Evolutionary conservation across 805 yeast species (phyloP).

Genomic region (Barnettozyma vustinii): DNA sequence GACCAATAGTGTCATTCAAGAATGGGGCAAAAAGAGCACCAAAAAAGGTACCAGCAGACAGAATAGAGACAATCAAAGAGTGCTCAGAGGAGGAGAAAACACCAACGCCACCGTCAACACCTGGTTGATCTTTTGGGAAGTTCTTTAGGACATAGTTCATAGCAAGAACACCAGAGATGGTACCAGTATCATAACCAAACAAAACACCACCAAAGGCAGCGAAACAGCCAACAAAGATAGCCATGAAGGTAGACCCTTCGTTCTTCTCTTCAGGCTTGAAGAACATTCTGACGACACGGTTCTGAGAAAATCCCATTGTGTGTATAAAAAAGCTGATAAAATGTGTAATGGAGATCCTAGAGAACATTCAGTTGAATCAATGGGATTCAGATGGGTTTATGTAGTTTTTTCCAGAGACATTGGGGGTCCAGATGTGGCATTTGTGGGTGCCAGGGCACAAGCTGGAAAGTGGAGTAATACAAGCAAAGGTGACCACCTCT

Average conservation of each 20-base stretch:
- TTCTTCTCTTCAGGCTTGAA: slow-evolving; percentile 42
- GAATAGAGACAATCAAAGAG: slow-evolving; percentile 62
- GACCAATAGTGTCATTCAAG: slow-evolving; percentile 48
- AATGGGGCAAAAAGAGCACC: slow-evolving; percentile 65
- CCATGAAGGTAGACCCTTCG: slow-evolving; percentile 43
- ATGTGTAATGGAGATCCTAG: background rate
- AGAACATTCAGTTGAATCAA: background rate
- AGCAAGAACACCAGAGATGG: slow-evolving; percentile 60
- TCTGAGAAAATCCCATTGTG: slow-evolving; percentile 25
- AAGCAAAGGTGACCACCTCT: background rate
- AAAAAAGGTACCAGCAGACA: slow-evolving; percentile 64
- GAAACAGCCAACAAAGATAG: slow-evolving; percentile 49
- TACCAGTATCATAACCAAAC: slow-evolving; percentile 67
- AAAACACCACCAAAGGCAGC: slow-evolving; percentile 66
- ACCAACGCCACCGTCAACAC: slow-evolving; percentile 30
- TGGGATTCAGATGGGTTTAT: background rate
- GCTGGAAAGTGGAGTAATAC: background rate
- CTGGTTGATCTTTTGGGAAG: slow-evolving; percentile 34
- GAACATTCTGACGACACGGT: slow-evolving; percentile 34
- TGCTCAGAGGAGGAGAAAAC: slow-evolving; percentile 42
- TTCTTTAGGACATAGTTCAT: slow-evolving; percentile 48
- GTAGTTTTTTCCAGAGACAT: background rate
- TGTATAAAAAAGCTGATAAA: background rate
- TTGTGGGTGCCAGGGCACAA: background rate
- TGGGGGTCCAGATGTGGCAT: background rate